Base-by-base conservation (phyloP, 2,329 filamentous ascomycete genomes). In the Emydomyces testavorans region DNA sequence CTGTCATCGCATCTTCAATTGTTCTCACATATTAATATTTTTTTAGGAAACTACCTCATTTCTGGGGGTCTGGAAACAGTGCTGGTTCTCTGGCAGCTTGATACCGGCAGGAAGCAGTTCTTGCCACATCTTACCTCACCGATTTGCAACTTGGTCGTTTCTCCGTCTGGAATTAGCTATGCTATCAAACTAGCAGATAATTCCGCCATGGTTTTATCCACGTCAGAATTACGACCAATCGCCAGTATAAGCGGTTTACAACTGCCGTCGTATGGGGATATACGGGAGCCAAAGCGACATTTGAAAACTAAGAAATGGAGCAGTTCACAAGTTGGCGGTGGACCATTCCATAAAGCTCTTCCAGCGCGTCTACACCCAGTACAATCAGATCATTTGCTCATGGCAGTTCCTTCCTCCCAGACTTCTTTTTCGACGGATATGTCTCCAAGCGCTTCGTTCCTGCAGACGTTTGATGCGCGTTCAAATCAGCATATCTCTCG, bases 11-110 rank as follows among this genome's bases (percentile, higher is more conserved):
- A 41, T 18, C 10, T 8, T 28, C 21, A 32, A 34, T 18, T 1
- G n/a, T 40, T 24, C 10, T 10, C 10, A 15, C 16, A 13, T 37
- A 23, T 21, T 49, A 20, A 49, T 23, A 13, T 15, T 3, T 21
- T n/a, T 40, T 11, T 56, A 92, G 85, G 86, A 43, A 88, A 94
- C 61, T 98, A 98, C 64, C 69, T 98, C 50, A 82, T 98, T 45
- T 96, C 92, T 49, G 92, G 92, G 60, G 92, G 92, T 26, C 79
- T 80, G 18, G 92, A 98, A 66, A 89, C 87, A 6, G 84, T 87
- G 16, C 72, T 98, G 35, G 85, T 94, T 6, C 71, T 95, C 26
- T 96, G 89, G 89, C 92, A 98, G 66, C 72, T 95, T 49, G 85
- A 93, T 56, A 95, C 90, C 0, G 81, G 81, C 53, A 82, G 82